A percentile compares a stretch with the other conserved stretches of the same genome.
Evolutionary conservation across 176 grass and related monocot species (phyloP).

Genomic region (Oryza meridionalis): DNA sequence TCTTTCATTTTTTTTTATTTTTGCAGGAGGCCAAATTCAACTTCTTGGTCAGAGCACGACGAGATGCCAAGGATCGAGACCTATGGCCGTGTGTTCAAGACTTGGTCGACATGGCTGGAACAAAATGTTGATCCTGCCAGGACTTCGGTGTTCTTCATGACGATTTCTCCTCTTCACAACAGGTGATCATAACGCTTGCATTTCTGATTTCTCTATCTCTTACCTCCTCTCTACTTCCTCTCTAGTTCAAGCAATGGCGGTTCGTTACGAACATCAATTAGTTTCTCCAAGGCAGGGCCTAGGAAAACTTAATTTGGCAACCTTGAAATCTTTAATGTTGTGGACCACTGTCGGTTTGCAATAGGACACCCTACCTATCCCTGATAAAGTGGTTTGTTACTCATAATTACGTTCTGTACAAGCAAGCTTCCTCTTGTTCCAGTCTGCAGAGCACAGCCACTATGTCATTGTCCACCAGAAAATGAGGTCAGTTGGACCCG

Average conservation of each 20-base stretch:
- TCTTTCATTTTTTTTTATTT: background rate
- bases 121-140: conserved; percentile 57
- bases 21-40: conserved; percentile 63
- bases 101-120: conserved; percentile 63
- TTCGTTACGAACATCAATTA: background rate
- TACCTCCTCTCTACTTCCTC: background rate
- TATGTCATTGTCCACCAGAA: conserved; percentile 30
- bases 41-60: conserved; percentile 71
- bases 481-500: conserved; percentile 18
- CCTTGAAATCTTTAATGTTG: conserved; percentile 4
- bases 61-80: conserved; percentile 66
- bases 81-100: conserved; percentile 62
- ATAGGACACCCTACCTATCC: conserved; percentile 8
- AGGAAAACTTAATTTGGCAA: no score
- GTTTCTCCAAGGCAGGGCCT: background rate
- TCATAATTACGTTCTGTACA: conserved; percentile 21
- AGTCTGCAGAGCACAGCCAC: background rate
- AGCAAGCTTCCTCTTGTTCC: conserved; percentile 34
- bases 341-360: conserved; percentile 19
- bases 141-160: conserved; percentile 79
- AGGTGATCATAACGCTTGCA: conserved; percentile 41
- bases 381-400: conserved; percentile 1
- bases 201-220: background rate
- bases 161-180: conserved; percentile 80
- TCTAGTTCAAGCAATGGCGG: background rate